Evolutionary conservation across 176 grass and related monocot species (phyloP), one percentile per base, ranked within the genome.

Genomic region (Eremochloa ophiuroides): DNA sequence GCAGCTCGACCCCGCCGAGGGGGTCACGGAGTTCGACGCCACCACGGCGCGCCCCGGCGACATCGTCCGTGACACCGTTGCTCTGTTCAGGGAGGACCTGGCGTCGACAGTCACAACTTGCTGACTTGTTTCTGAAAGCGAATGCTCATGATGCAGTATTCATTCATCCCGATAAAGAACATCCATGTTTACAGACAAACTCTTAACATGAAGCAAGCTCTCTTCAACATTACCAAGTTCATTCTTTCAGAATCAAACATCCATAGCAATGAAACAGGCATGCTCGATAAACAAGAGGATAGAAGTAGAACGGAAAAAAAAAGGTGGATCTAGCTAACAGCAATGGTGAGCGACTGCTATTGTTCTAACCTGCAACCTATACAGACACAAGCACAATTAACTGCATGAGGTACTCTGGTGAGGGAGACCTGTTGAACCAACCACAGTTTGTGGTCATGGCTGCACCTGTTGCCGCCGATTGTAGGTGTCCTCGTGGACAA

Each of bases 401-500:
- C 1, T 35, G 34, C 34, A 35, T 35, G 34, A 35, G 34, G 34
- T n/a, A n/a, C n/a, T n/a, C n/a, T n/a, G n/a, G n/a, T n/a, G n/a
- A n/a, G n/a, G n/a, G n/a, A n/a, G n/a, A 35, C 13, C 43, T 6
- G 12, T 47, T 1, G 17, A 56, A 58, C 55, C 8, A 31, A 56
- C 53, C 2, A 65, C 6, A 33, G n/a, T 13, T 50, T 15, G 11
- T 62, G 10, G 34, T 35, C 34, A 35, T 5, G 34, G 34, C 34
- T 56, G 22, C 25, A 93, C 86, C 35, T 95, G 88, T 77, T 91
- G 96, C 60, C 96, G 78, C 60, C 96, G 78, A 53, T 91, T 95
- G 79, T 99, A 99, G 0, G 93, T 99, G 85, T 99, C 96, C 73
- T 99, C 96, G 0, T 99, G 96, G 76, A 99, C 96, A 43, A 99